Conservation (phyloP, 2,329 filamentous ascomycete genomes). For the Phialophora verrucosa region DNA sequence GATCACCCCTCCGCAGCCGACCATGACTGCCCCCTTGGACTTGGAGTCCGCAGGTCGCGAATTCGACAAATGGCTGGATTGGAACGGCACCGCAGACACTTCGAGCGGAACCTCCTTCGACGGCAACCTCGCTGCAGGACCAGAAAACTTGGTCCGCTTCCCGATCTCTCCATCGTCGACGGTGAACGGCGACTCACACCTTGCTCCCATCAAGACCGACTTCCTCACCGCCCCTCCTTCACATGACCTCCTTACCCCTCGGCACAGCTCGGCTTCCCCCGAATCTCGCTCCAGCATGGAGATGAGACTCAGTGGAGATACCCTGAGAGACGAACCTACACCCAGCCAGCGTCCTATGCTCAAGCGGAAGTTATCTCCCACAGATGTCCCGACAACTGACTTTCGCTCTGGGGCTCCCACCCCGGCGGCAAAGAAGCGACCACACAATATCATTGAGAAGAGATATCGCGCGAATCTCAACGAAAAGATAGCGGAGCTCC, state of each 20-base stretch:
- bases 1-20: conserved; percentile 18
- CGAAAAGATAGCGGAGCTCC: conserved; percentile 90
- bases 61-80: conserved; percentile 41
- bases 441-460: conserved; percentile 98
- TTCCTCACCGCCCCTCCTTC: conserved; percentile 37
- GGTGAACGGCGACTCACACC: conserved; percentile 35
- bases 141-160: conserved; percentile 18
- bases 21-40: conserved; percentile 28
- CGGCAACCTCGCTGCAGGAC: conserved; percentile 18
- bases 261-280: conserved; percentile 40
- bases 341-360: conserved; percentile 46
- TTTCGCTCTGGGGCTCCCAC: conserved; percentile 65
- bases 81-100: conserved; percentile 33
- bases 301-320: conserved; percentile 39
- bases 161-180: conserved; percentile 40
- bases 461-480: conserved; percentile 94
- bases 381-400: conserved; percentile 60
- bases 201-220: conserved; percentile 26
- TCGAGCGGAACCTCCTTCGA: conserved; percentile 13
- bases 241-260: conserved; percentile 38
- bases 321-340: conserved; percentile 31
- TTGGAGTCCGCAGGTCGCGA: conserved; percentile 36
- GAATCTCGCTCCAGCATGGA: conserved; percentile 35
- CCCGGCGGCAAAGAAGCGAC: conserved; percentile 79
- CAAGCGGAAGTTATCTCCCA: conserved; percentile 73